Percentiles rank a stretch among this genome's conserved stretches.
Evolutionary conservation across 305 asterid genomes (phyloP).

Genomic region (Solanum chacoense): DNA sequence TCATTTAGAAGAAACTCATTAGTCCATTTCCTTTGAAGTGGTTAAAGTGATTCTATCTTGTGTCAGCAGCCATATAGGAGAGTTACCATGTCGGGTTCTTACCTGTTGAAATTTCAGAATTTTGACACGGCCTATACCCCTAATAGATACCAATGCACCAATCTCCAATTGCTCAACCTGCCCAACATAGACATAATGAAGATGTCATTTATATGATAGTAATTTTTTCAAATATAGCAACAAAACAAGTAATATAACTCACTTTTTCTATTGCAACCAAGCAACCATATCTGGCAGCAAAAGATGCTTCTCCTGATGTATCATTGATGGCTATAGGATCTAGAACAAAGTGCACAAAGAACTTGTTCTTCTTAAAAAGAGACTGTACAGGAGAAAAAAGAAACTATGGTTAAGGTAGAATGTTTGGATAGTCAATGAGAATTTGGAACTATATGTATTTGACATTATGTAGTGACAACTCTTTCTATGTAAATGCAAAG

Average conservation of each 20-base stretch:
- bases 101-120: conserved; percentile 50
- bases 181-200: background rate
- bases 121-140: conserved; percentile 71
- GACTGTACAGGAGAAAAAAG: conserved; percentile 16
- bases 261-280: conserved; percentile 69
- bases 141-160: conserved; percentile 64
- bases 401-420: background rate
- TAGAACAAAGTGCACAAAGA: conserved; percentile 68
- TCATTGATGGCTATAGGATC: conserved; percentile 50
- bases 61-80: background rate
- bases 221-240: background rate
- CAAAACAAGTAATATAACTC: conserved; percentile 11
- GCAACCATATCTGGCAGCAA: conserved; percentile 66
- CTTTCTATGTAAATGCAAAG: too few species aligned
- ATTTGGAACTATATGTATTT: too few species aligned
- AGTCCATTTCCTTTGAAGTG: background rate
- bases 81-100: background rate
- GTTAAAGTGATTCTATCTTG: background rate
- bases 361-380: conserved; percentile 38
- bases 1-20: background rate
- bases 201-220: background rate
- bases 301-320: conserved; percentile 50
- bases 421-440: background rate
- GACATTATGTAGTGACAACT: too few species aligned
- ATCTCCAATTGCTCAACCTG: conserved; percentile 62